These are phyloP conservation scores for Cystoderma amianthinum DNA, from an alignment of 768 basidiomycete genomes.

Conservation along the genomic window DNA sequence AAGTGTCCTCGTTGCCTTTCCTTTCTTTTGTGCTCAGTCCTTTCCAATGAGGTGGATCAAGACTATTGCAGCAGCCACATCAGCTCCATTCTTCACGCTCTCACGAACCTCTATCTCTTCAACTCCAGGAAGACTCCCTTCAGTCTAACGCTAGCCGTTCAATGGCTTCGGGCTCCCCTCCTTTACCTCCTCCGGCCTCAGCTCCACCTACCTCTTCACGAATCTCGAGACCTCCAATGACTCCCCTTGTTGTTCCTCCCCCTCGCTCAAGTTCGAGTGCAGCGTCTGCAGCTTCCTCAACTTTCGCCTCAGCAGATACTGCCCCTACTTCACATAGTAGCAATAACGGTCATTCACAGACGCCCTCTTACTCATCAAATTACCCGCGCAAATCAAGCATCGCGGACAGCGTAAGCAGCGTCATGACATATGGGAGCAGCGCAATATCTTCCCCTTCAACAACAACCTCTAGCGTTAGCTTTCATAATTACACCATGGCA, in stretches of 20 bases:
- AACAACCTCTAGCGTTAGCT: slow-evolving; percentile 2
- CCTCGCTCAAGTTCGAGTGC: slow-evolving; percentile 27
- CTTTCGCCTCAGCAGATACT: slow-evolving; percentile 22
- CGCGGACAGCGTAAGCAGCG: slow-evolving; percentile 26
- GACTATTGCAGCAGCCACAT: slow-evolving; percentile 16
- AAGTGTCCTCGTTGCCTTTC: slow-evolving; percentile 3
- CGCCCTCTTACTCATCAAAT: slow-evolving; percentile 10
- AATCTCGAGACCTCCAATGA: slow-evolving; percentile 24
- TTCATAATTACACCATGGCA: neutral
- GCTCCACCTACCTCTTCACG: slow-evolving; percentile 14
- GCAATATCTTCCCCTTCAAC: slow-evolving; percentile 10
- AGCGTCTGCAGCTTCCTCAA: slow-evolving; percentile 19
- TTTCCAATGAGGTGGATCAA: slow-evolving; percentile 18
- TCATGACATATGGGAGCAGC: slow-evolving; percentile 15
- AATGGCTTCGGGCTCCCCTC: slow-evolving; percentile 7
- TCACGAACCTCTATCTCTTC: slow-evolving; percentile 27
- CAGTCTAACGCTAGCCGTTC: slow-evolving; percentile 13
- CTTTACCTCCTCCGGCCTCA: slow-evolving; percentile 14
- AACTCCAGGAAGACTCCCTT: slow-evolving; percentile 14
- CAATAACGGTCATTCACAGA: slow-evolving; percentile 4
- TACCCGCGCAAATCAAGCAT: slow-evolving; percentile 29
- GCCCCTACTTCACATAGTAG: slow-evolving; percentile 9
- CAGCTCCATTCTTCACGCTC: slow-evolving; percentile 32
- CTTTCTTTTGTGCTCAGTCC: slow-evolving; percentile 6
- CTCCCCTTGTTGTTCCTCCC: slow-evolving; percentile 29